phyloP scores from a whole-genome alignment of 148 eudicot species.

The Fagopyrum tataricum region DNA sequence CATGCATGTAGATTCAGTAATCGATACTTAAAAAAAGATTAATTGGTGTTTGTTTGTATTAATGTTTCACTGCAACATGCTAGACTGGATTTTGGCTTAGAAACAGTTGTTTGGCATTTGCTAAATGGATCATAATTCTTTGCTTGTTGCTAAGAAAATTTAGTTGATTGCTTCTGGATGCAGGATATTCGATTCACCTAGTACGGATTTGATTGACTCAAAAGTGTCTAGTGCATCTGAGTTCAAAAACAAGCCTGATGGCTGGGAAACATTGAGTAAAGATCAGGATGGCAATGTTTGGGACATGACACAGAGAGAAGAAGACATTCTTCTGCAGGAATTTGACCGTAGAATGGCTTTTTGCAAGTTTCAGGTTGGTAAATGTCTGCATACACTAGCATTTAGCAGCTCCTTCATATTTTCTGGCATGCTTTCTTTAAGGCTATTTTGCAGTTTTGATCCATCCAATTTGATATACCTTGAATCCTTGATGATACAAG shows the following conservation, averaged over 20 bases:
- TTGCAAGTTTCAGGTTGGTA: slow-evolving; percentile 80
- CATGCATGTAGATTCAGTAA: not conserved
- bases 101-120: not conserved
- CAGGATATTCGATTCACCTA: slow-evolving; percentile 85
- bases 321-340: slow-evolving; percentile 92
- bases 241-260: slow-evolving; percentile 85
- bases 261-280: slow-evolving; percentile 90
- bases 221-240: slow-evolving; percentile 47
- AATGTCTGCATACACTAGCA: not conserved
- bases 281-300: slow-evolving; percentile 76
- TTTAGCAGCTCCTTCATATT: not conserved
- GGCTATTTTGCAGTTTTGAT: not conserved
- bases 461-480: not conserved
- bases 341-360: slow-evolving; percentile 92
- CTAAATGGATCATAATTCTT: not conserved
- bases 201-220: slow-evolving; percentile 32
- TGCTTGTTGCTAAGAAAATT: not conserved
- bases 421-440: not conserved
- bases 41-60: not conserved
- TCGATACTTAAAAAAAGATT: not conserved
- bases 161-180: slow-evolving; percentile 12
- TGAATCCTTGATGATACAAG: too few species aligned
- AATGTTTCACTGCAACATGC: not conserved
- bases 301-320: slow-evolving; percentile 98
- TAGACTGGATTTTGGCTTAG: not conserved